Evolutionary conservation across 108 stramenopile genomes (phyloP), one percentile per base, ranked within the genome.

Genomic region (Nannochloropsis salina): DNA sequence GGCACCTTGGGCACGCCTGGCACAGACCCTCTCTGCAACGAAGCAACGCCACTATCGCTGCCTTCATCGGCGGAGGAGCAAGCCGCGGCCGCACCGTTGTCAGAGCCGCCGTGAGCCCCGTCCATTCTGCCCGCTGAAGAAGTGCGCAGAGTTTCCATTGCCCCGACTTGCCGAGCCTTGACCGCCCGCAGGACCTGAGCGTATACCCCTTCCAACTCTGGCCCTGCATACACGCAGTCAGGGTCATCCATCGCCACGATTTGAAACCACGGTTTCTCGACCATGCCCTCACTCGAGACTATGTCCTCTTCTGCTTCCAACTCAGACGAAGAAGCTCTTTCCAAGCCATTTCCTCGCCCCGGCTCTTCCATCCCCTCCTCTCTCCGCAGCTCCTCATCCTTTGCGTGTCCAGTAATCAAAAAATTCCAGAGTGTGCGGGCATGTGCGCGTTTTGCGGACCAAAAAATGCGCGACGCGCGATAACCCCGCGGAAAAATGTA

Each of bases 401-500:
- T n/a, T n/a, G 15, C 6, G 20, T 15, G 15, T 4, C 61, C n/a
- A 15, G n/a, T 6, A 74, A 74, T 74, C 61, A 74, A 2, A 15
- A 74, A 15, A 15, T n/a, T 74, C 61, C 61, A 74, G 20, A 74
- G n/a, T n/a, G 61, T 74, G 20, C 61, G 15, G 20, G 15, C 61
- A 74, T 74, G 61, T n/a, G 15, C n/a, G 20, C n/a, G 15, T n/a
- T n/a, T n/a, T 15, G 61, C 61, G 2, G 61, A 74, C 61, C 61
- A 74, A 6, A 74, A 74, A 6, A 74, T 74, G 20, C 61, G 61
- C 15, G 20, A n/a, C 8, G 61, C 61, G 15, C 61, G 61, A n/a
- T 74, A 74, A n/a, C 61, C 61, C n/a, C n/a, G 15, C 61, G 61
- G 61, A n/a, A 74, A 74, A n/a, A 74, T 74, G n/a, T n/a, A 74